Base-by-base conservation (phyloP, 2,329 filamentous ascomycete species). In the Teratosphaeria pseudoeucalypti region DNA sequence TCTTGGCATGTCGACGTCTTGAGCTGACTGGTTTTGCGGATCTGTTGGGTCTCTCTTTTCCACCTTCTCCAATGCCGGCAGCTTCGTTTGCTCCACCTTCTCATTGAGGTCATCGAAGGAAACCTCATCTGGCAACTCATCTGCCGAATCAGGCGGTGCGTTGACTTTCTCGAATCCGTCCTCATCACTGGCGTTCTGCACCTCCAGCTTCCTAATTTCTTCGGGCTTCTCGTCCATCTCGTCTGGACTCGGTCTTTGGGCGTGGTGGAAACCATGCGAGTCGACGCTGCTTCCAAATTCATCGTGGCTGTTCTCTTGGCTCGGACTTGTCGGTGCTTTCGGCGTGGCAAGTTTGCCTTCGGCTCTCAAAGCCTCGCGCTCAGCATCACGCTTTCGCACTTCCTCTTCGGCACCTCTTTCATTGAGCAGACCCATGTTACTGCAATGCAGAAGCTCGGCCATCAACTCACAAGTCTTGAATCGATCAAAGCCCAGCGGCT, bases 401-500 rank as follows among this genome's bases (percentile, higher is more conserved):
- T 96, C 85, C 64, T 90, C 86, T 71, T 99, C 92, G 11, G 91
- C 92, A 34, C 92, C 94, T 10, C 85, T 79, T 72, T 97, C 92
- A 71, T 99, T 99, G 65, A 99, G 78, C 39, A 99, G 79, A 6
- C 89, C 92, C 94, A 99, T 99, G 72, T 99, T 99, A 73, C 92
- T 97, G 75, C 94, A 99, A 74, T 99, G 94, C 47, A 99, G 77
- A 53, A 99, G 79, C 74, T 99, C 94, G 0, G 94, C 94, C 94
- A 99, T 97, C 61, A 99, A 80, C 75, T 99, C 94, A 74, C 94
- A 99, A 0, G 94, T 97, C 79, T 99, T 99, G 80, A 99, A 99
- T 23, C 94, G 83, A 74, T 99, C 94, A 71, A 99, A 99, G 2
- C 94, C 94, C 10, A 99, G 81, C 3, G 94, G 92, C 73, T 97